Evolutionary conservation across 2,329 filamentous ascomycete species (phyloP).

Genomic region (Blumeria graminis): DNA sequence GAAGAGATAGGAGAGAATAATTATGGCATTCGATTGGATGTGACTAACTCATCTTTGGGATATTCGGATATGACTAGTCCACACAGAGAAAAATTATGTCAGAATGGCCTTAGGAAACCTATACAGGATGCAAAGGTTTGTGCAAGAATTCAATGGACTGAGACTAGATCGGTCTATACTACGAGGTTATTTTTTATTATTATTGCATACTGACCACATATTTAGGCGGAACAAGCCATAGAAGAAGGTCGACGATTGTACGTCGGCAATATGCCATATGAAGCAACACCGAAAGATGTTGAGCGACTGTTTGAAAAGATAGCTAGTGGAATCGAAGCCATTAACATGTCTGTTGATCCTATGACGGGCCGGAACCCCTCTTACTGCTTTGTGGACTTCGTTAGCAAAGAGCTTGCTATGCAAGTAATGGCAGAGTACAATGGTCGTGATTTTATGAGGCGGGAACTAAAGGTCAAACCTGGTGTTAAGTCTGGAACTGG

Average conservation of each 20-base stretch:
- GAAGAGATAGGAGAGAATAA: neutral
- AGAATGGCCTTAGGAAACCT: slow-evolving; percentile 4
- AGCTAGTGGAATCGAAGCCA: slow-evolving; percentile 23
- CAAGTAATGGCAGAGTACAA: slow-evolving; percentile 31
- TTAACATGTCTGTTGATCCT: slow-evolving; percentile 45
- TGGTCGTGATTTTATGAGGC: slow-evolving; percentile 28
- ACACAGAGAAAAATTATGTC: neutral
- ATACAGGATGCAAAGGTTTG: slow-evolving; percentile 4
- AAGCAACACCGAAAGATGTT: slow-evolving; percentile 26
- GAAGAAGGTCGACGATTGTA: slow-evolving; percentile 19
- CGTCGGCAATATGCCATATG: slow-evolving; percentile 29
- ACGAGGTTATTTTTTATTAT: neutral
- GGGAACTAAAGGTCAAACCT: slow-evolving; percentile 38
- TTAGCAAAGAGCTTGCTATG: slow-evolving; percentile 29
- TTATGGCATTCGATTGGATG: neutral
- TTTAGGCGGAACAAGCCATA: slow-evolving; percentile 7
- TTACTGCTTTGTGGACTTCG: slow-evolving; percentile 52
- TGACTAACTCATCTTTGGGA: neutral
- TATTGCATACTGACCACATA: neutral
- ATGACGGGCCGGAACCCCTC: slow-evolving; percentile 45
- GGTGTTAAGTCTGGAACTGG: slow-evolving; percentile 20
- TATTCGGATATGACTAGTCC: neutral
- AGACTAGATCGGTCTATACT: neutral
- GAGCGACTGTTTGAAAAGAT: slow-evolving; percentile 21
- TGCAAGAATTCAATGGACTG: neutral